phyloP scores from a whole-genome alignment of 2,329 filamentous ascomycete species.

The Ascochyta fabae region DNA sequence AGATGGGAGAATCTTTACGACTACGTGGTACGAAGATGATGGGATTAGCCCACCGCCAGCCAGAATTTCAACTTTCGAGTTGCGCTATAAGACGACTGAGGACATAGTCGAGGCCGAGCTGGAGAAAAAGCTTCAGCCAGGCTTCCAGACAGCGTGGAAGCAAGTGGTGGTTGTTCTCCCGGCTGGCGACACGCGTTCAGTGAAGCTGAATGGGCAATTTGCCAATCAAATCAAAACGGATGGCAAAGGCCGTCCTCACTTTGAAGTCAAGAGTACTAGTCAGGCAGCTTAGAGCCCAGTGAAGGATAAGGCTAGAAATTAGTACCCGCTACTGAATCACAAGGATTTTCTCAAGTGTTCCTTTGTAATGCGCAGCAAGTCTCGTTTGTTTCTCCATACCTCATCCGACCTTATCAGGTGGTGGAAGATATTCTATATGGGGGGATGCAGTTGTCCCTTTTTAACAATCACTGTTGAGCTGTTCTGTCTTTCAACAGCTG shows the following conservation, averaged over 20 bases:
- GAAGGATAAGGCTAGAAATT: background rate
- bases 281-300: too few species aligned
- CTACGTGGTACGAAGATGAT: constrained; percentile 64
- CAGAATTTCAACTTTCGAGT: constrained; percentile 35
- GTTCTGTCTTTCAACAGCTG: too few species aligned
- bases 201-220: constrained; percentile 33
- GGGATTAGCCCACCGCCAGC: constrained; percentile 56
- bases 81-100: constrained; percentile 45
- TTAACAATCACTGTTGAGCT: too few species aligned
- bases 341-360: too few species aligned
- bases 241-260: constrained; percentile 15
- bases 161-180: constrained; percentile 60
- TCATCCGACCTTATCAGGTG: too few species aligned
- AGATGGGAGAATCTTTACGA: constrained; percentile 46
- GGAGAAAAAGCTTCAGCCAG: constrained; percentile 46
- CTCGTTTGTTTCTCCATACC: too few species aligned
- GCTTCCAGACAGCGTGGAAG: constrained; percentile 59
- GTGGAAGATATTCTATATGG: too few species aligned
- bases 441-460: too few species aligned
- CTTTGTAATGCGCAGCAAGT: too few species aligned
- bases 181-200: constrained; percentile 54
- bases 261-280: background rate
- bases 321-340: background rate
- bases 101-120: constrained; percentile 55
- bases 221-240: constrained; percentile 9